These are phyloP conservation scores for Nannizziopsis barbatae DNA, from an alignment of 2,329 filamentous ascomycete species.

Conservation along the genomic window DNA sequence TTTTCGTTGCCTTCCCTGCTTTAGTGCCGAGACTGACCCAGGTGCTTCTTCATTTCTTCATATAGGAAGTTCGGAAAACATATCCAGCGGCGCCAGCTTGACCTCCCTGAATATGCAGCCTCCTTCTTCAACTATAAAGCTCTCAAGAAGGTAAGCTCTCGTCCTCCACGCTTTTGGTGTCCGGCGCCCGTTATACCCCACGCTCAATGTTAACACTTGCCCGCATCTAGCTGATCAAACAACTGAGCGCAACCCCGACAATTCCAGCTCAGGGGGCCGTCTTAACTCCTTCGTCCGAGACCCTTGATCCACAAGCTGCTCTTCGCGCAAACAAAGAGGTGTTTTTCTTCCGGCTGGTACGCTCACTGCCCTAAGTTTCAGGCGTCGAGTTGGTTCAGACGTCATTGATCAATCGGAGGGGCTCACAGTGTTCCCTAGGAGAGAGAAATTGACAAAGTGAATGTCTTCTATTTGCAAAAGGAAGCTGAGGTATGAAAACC, in stretches of 20 bases:
- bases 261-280: slow-evolving; percentile 62
- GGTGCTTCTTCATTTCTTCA: neutral
- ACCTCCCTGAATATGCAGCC: slow-evolving; percentile 97
- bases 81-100: slow-evolving; percentile 96
- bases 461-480: slow-evolving; percentile 94
- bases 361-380: slow-evolving; percentile 20
- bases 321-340: slow-evolving; percentile 95
- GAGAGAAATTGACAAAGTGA: slow-evolving; percentile 95
- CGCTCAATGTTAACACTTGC: slow-evolving; percentile 12
- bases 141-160: slow-evolving; percentile 69
- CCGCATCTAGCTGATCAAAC: slow-evolving; percentile 78
- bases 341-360: slow-evolving; percentile 94
- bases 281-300: slow-evolving; percentile 30
- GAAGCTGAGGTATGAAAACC: slow-evolving; percentile 69
- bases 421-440: slow-evolving; percentile 47
- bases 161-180: neutral
- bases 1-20: neutral
- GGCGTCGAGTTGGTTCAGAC: neutral
- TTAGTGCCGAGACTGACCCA: neutral
- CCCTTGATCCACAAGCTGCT: slow-evolving; percentile 68
- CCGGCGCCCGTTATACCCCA: neutral
- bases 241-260: slow-evolving; percentile 81
- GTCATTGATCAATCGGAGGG: neutral
- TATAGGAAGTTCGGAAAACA: slow-evolving; percentile 98
- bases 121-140: slow-evolving; percentile 99